Base-by-base conservation (phyloP, 352 stramenopile species). In the Aphanomyces euteiches region DNA sequence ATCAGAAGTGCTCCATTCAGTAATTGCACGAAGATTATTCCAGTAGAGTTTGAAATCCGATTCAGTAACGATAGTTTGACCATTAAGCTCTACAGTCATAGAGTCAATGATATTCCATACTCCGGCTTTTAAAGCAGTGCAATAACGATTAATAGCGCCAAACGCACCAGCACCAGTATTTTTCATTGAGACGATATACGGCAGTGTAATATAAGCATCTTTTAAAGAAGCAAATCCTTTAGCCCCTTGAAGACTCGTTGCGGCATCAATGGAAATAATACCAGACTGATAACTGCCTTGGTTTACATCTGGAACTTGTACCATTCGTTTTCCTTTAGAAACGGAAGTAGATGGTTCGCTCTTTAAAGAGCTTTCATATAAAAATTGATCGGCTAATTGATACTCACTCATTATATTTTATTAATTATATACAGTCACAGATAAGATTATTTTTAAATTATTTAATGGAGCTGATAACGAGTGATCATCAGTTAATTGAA, bases 21-120 rank as follows among this genome's bases (percentile, higher is more conserved):
- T 77, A 45, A 71, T 45, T 50, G 73, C 69, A 47, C 75, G 73
- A 12, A 79, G 10, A 45, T 79, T 79, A 56, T 79, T 79, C 50
- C 50, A 70, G 40, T 73, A 77, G 0, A 61, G 36, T 17, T 75
- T 77, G 41, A 73, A 78, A n/a, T 78, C 74, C 13, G 21, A 7
- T 53, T 72, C 61, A 3, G 60, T 71, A 0, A 78, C 1, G 19
- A 78, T 69, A 37, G 10, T 66, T 48, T 78, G 71, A 47, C 74
- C 74, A 47, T 78, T 73, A 0, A 79, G 43, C 45, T 79, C 72
- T 0, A 76, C 47, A 37, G 41, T 50, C 28, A 78, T 47, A 7
- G 63, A 69, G 73, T 77, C 73, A 41, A 77, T 72, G 15, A 76
- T 67, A 37, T 78, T 78, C 66, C 74, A 78, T 21, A 76, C 70